phyloP scores from a whole-genome alignment of 495 filamentous ascomycete genomes.

The Evernia prunastri region DNA sequence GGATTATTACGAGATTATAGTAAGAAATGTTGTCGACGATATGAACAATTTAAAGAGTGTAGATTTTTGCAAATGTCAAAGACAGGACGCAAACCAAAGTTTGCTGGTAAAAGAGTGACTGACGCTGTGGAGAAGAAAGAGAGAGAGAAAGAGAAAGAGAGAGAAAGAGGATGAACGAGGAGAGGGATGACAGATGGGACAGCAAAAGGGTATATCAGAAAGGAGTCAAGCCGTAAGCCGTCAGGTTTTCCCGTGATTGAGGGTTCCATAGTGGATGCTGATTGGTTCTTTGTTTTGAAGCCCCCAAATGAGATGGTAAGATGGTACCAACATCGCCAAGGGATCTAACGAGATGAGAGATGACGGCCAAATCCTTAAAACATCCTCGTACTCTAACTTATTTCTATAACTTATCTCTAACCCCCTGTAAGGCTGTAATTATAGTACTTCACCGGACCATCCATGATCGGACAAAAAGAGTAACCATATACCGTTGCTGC shows the following conservation, averaged over 20 bases:
- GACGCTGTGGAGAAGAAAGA: constrained; percentile 16
- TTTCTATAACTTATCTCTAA: too few species aligned
- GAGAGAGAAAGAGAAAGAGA: background rate
- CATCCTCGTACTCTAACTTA: background rate
- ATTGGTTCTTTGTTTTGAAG: background rate
- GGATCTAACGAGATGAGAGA: background rate
- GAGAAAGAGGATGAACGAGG: background rate
- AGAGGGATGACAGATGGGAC: background rate
- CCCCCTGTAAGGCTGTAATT: too few species aligned
- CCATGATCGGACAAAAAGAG: too few species aligned
- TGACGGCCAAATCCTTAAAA: background rate
- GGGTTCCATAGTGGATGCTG: background rate
- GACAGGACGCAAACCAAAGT: constrained; percentile 48
- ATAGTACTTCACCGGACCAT: too few species aligned
- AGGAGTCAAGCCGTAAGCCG: background rate
- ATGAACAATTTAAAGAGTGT: constrained; percentile 23
- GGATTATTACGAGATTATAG: constrained; percentile 18
- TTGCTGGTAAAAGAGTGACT: constrained; percentile 30
- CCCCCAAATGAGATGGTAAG: background rate
- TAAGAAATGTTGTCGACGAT: constrained; percentile 24
- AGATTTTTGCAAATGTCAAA: constrained; percentile 26
- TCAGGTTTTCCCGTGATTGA: background rate
- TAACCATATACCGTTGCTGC: too few species aligned
- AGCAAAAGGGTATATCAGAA: background rate
- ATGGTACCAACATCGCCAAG: too few species aligned